These are phyloP conservation scores for Westerdykella aurantiaca DNA, from an alignment of 2,329 filamentous ascomycete species.

Conservation along the genomic window DNA sequence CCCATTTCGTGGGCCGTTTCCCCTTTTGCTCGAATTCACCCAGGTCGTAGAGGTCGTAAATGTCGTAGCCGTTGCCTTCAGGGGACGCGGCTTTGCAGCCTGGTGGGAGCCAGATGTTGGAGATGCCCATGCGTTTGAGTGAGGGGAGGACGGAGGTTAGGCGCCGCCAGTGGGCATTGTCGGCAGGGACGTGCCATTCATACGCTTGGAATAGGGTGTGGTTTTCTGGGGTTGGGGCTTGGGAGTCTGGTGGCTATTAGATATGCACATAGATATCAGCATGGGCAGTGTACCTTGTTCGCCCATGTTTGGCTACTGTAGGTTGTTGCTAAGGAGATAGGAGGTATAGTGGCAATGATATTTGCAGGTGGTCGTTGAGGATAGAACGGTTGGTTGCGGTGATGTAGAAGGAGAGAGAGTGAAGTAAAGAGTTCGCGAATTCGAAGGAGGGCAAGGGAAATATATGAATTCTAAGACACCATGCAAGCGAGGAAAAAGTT, in stretches of 20 bases:
- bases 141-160: slow-evolving; percentile 49
- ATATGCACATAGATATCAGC: neutral
- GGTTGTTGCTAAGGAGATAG: neutral
- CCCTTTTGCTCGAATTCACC: slow-evolving; percentile 71
- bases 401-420: neutral
- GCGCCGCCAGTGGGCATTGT: slow-evolving; percentile 56
- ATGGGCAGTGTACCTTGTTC: slow-evolving; percentile 17
- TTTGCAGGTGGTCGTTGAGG: neutral
- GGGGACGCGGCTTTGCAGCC: slow-evolving; percentile 62
- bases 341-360: neutral
- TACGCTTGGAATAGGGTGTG: slow-evolving; percentile 61
- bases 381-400: neutral
- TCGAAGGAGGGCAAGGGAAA: too few species aligned
- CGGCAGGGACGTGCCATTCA: slow-evolving; percentile 65
- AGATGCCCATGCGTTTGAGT: slow-evolving; percentile 55
- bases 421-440: too few species aligned
- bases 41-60: slow-evolving; percentile 64
- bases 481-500: too few species aligned
- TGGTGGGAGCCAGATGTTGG: slow-evolving; percentile 58
- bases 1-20: slow-evolving; percentile 61
- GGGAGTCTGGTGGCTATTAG: slow-evolving; percentile 14
- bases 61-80: slow-evolving; percentile 56
- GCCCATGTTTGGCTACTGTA: slow-evolving; percentile 13
- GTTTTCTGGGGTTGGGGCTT: slow-evolving; percentile 28
- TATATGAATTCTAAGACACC: too few species aligned